Conservation (phyloP, 108 stramenopile genomes). For the Fistulifera pelliculosa region DNA sequence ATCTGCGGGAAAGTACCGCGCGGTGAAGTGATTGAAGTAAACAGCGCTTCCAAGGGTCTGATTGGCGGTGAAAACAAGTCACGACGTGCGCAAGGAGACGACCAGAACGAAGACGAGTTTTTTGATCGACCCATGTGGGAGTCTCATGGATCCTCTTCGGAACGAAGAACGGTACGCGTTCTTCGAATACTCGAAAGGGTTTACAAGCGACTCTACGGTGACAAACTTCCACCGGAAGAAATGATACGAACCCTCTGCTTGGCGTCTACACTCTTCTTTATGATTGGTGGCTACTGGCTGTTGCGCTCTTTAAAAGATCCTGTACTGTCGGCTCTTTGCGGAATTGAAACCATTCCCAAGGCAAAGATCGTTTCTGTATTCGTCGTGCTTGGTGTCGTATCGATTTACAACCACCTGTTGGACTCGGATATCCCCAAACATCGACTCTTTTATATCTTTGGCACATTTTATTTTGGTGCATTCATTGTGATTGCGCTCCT, state of each 20-base stretch:
- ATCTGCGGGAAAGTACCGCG: slow-evolving; percentile 21
- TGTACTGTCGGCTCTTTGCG: slow-evolving; percentile 89
- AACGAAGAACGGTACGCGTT: slow-evolving; percentile 28
- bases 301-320: slow-evolving; percentile 91
- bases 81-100: slow-evolving; percentile 5
- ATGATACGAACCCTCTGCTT: slow-evolving; percentile 82
- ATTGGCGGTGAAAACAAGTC: slow-evolving; percentile 2
- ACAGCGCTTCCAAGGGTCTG: slow-evolving; percentile 6
- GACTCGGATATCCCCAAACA: slow-evolving; percentile 83
- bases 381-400: slow-evolving; percentile 87
- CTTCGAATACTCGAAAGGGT: slow-evolving; percentile 33
- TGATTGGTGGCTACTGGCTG: slow-evolving; percentile 98
- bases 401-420: slow-evolving; percentile 86
- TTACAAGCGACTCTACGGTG: slow-evolving; percentile 80
- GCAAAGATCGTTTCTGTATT: slow-evolving; percentile 91
- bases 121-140: slow-evolving; percentile 58
- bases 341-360: slow-evolving; percentile 86
- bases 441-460: slow-evolving; percentile 93
- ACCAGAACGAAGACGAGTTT: slow-evolving; percentile 30
- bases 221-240: slow-evolving; percentile 72
- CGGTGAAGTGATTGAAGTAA: slow-evolving; percentile 9
- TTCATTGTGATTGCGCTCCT: slow-evolving; percentile 72
- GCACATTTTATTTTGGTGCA: slow-evolving; percentile 81
- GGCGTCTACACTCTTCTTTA: slow-evolving; percentile 91
- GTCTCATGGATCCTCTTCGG: slow-evolving; percentile 28